phyloP scores from a whole-genome alignment of 768 basidiomycete genomes.

The Galerina sulciceps region DNA sequence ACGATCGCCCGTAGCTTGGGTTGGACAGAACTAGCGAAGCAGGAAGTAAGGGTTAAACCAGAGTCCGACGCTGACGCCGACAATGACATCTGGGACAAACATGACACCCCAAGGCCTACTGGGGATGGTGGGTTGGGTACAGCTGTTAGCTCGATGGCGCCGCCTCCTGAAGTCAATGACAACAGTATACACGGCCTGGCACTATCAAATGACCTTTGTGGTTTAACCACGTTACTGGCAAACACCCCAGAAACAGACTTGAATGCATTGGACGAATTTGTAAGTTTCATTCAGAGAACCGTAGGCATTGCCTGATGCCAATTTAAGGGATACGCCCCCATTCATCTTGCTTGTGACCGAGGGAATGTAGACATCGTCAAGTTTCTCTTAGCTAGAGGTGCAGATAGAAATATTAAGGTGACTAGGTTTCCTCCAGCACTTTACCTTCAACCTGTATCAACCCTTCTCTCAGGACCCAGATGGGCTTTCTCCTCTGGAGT shows the following conservation, averaged over 20 bases:
- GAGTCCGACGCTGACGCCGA: constrained; percentile 23
- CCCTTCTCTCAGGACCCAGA: constrained; percentile 63
- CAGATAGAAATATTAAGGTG: constrained; percentile 69
- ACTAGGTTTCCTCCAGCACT: background rate
- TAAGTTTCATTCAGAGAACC: constrained; percentile 40
- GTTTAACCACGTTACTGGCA: constrained; percentile 48
- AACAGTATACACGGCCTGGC: constrained; percentile 64
- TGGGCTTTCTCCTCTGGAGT: constrained; percentile 59
- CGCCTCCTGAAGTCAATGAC: constrained; percentile 33
- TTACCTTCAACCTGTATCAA: background rate
- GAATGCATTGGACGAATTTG: constrained; percentile 73
- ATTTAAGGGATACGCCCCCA: constrained; percentile 80
- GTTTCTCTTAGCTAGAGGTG: constrained; percentile 65
- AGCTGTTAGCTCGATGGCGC: constrained; percentile 63
- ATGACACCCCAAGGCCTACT: constrained; percentile 33
- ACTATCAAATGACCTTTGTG: constrained; percentile 54
- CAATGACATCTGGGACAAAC: constrained; percentile 50
- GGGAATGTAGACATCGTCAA: constrained; percentile 64
- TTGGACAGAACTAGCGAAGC: constrained; percentile 51
- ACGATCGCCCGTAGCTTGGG: constrained; percentile 71
- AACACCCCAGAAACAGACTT: constrained; percentile 49
- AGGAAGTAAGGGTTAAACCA: constrained; percentile 7
- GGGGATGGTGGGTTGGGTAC: constrained; percentile 57
- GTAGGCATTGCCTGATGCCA: constrained; percentile 1
- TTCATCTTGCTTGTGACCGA: constrained; percentile 88